These are phyloP conservation scores for Exophiala spinifera DNA, from an alignment of 2,329 filamentous ascomycete genomes.

Conservation along the genomic window DNA sequence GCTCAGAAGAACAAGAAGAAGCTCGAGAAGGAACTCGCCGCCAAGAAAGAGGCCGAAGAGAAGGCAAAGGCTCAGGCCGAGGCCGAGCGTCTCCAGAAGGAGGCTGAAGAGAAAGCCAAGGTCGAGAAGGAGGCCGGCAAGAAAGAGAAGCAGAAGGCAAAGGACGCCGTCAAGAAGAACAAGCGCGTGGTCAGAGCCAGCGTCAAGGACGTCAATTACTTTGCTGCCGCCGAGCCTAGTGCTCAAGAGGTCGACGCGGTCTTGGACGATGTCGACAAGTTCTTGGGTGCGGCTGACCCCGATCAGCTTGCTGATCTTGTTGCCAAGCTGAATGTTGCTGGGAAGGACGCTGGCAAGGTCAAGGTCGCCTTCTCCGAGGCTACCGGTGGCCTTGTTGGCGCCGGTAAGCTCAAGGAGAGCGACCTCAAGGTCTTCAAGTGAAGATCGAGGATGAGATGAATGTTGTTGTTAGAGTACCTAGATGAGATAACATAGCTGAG, in stretches of 20 bases:
- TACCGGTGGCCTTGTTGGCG: slow-evolving; percentile 71
- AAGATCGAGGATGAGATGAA: neutral
- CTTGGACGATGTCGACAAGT: slow-evolving; percentile 76
- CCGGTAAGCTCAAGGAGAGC: slow-evolving; percentile 81
- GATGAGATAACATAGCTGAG: too few species aligned
- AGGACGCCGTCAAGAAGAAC: slow-evolving; percentile 99
- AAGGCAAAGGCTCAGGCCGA: slow-evolving; percentile 79
- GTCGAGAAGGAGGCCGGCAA: slow-evolving; percentile 76
- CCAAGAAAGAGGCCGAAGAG: slow-evolving; percentile 82
- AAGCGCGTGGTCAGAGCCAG: slow-evolving; percentile 92
- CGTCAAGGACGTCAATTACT: slow-evolving; percentile 98
- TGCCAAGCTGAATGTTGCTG: slow-evolving; percentile 69
- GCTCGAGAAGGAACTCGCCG: slow-evolving; percentile 84
- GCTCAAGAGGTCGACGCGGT: slow-evolving; percentile 74
- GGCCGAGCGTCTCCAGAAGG: slow-evolving; percentile 73
- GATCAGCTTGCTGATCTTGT: slow-evolving; percentile 87
- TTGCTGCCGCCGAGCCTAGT: slow-evolving; percentile 67
- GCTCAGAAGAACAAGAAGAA: slow-evolving; percentile 96
- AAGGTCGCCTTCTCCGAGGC: slow-evolving; percentile 79
- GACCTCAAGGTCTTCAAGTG: slow-evolving; percentile 62
- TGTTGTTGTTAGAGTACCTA: neutral
- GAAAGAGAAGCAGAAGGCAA: slow-evolving; percentile 97
- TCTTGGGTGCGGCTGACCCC: slow-evolving; percentile 83
- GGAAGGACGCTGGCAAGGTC: slow-evolving; percentile 79
- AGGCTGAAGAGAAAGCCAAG: slow-evolving; percentile 85